Base-by-base conservation (phyloP, 345 rosid species). In the Litchi chinensis region DNA sequence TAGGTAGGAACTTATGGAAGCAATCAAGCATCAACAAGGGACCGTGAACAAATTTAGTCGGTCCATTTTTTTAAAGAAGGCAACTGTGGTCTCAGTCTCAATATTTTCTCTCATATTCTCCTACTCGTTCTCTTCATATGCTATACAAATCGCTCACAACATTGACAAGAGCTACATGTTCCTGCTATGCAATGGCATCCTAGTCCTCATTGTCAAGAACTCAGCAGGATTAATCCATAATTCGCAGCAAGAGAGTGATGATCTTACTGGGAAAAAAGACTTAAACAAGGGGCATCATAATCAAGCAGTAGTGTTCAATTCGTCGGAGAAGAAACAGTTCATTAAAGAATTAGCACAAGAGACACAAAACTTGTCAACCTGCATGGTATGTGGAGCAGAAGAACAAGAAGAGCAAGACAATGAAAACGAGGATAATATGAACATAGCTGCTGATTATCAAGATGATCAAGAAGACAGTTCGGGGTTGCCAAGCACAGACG, bases 151-250 rank as follows among this genome's bases (percentile, higher is more conserved):
- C 52, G 69, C 79, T 77, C 44, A 57, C 44, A 79, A 8, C 70
- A 78, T 87, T 37, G 85, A 83, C 84, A 91, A 90, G 91, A 90
- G 76, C 73, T 87, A 81, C 85, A 85, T 90, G 86, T 94, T 94
- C 85, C 84, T 92, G 50, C 82, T 92, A 12, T 88, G 90, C 83
- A 94, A 91, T 79, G 97, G 93, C 12, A 91, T 94, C 28, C 83
- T 94, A 7, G 88, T 85, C 64, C 40, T 92, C 21, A 67, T 92
- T 8, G 41, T 82, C 50, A 86, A 81, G 75, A 88, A 71, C 79
- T 86, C 92, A 6, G 89, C 92, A 5, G 87, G 90, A 62, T 68
- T 85, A 65, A 73, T 74, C 10, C 68, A 77, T 4, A 81, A 70
- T 68, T 76, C 79, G 22, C 72, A 19, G 12, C 68, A 12, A 39